These are phyloP conservation scores for Tausonia pullulans DNA, from an alignment of 1,284 basidiomycete species.

Conservation along the genomic window DNA sequence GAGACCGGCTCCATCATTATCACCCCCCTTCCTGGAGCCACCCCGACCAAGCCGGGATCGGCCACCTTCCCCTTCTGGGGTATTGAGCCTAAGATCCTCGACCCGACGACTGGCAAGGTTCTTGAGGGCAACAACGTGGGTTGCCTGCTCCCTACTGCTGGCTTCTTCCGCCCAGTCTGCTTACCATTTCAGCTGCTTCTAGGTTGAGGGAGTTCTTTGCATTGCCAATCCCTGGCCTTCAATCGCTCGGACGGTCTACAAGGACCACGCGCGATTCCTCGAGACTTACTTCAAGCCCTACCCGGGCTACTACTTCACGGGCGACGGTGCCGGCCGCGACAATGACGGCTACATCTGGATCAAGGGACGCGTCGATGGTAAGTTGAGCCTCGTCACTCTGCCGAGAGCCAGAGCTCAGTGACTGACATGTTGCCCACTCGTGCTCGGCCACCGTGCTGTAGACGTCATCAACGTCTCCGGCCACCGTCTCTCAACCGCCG, in stretches of 20 bases:
- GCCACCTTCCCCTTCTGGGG: constrained; percentile 98
- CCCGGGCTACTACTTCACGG: constrained; percentile 85
- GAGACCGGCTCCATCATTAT: constrained; percentile 94
- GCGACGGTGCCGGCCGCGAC: constrained; percentile 89
- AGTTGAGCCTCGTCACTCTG: constrained; percentile 28
- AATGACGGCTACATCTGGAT: constrained; percentile 97
- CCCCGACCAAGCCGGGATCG: constrained; percentile 89
- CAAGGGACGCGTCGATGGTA: constrained; percentile 90
- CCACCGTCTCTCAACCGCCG: constrained; percentile 91
- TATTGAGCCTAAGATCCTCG: constrained; percentile 77
- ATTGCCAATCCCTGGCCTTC: constrained; percentile 87
- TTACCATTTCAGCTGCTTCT: too few species aligned
- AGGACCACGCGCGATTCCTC: constrained; percentile 81
- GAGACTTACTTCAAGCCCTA: constrained; percentile 95
- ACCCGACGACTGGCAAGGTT: constrained; percentile 45
- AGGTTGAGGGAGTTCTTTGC: constrained; percentile 76
- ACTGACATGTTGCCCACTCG: constrained; percentile 1
- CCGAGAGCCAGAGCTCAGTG: not conserved
- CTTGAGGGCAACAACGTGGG: constrained; percentile 58
- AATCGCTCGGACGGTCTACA: constrained; percentile 86
- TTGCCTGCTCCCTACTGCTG: too few species aligned
- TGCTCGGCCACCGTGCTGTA: constrained; percentile 25
- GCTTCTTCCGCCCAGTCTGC: too few species aligned
- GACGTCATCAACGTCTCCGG: constrained; percentile 91
- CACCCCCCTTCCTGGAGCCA: constrained; percentile 89